A percentile compares a stretch with the other conserved stretches of the same genome.
Evolutionary conservation across 2,329 filamentous ascomycete genomes (phyloP).

Genomic region (Apiospora koreana): DNA sequence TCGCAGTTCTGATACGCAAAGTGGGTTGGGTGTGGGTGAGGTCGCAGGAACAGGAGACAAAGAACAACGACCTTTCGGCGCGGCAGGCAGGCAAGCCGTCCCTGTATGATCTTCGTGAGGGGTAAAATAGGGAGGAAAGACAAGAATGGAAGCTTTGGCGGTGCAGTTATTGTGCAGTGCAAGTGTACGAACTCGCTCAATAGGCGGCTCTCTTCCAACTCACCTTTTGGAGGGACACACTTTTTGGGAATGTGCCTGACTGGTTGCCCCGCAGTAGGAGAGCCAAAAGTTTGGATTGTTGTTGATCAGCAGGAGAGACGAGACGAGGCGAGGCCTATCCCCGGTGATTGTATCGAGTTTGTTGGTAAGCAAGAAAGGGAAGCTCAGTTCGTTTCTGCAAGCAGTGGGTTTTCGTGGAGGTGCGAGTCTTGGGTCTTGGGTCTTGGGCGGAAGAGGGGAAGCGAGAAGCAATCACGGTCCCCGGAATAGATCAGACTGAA

Average conservation of each 20-base stretch:
- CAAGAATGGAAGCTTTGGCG: conserved; percentile 19
- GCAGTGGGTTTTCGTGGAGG: neutral
- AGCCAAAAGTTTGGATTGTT: neutral
- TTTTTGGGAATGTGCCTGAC: neutral
- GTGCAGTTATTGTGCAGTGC: neutral
- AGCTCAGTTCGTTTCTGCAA: conserved; percentile 4
- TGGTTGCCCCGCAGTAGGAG: neutral
- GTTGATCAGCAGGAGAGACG: conserved; percentile 2
- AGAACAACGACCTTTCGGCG: neutral
- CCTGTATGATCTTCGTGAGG: conserved; percentile 30
- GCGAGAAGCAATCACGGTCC: neutral
- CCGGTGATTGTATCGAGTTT: neutral
- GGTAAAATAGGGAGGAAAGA: conserved; percentile 18
- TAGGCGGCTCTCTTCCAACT: neutral
- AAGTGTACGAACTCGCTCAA: neutral
- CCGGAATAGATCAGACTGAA: neutral
- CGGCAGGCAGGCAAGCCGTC: conserved; percentile 10
- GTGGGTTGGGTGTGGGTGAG: neutral
- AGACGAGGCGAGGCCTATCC: neutral
- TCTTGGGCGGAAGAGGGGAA: neutral
- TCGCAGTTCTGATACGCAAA: conserved; percentile 2
- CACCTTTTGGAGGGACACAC: conserved; percentile 1
- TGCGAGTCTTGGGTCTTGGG: neutral
- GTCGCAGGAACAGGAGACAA: neutral
- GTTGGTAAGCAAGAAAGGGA: neutral